These are phyloP conservation scores for Aspergillus hortae DNA, from an alignment of 2,329 filamentous ascomycete genomes.

Conservation along the genomic window DNA sequence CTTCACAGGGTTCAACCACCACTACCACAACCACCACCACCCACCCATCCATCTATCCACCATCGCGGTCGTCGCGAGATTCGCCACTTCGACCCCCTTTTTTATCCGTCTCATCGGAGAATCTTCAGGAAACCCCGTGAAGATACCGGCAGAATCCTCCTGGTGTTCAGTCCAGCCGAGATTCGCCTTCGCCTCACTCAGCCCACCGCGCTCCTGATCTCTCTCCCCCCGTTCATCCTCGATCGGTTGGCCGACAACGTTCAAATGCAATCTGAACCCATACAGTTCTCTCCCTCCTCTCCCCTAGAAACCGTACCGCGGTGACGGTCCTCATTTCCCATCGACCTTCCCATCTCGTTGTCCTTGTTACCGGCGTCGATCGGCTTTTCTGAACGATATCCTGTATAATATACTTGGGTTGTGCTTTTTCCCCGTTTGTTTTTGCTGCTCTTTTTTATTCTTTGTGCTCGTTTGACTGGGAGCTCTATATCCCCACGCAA, in stretches of 20 bases:
- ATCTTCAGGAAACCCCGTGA: no score
- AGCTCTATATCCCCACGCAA: conserved; percentile 10
- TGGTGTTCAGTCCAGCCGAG: conserved; percentile 2
- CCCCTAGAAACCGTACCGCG: conserved; percentile 41
- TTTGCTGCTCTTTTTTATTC: conserved; percentile 14
- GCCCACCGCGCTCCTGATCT: conserved; percentile 7
- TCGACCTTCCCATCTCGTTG: conserved; percentile 19
- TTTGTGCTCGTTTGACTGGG: conserved; percentile 14
- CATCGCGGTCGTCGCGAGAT: no score
- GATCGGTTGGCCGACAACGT: conserved; percentile 30
- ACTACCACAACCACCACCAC: no score
- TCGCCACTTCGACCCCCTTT: no score
- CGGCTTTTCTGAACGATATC: conserved; percentile 37
- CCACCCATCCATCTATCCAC: no score
- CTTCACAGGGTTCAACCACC: neutral
- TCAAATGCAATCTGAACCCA: conserved; percentile 44
- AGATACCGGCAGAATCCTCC: no score
- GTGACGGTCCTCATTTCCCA: conserved; percentile 37
- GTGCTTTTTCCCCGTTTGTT: conserved; percentile 17
- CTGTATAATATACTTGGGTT: conserved; percentile 44
- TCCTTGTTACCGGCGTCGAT: conserved; percentile 32
- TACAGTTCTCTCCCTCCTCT: conserved; percentile 36
- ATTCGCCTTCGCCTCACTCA: conserved; percentile 1
- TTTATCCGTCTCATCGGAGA: no score
- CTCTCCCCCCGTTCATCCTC: conserved; percentile 10